phyloP scores from a whole-genome alignment of 192 early-diverging fungal species.

The Haplosporangium gracile region DNA sequence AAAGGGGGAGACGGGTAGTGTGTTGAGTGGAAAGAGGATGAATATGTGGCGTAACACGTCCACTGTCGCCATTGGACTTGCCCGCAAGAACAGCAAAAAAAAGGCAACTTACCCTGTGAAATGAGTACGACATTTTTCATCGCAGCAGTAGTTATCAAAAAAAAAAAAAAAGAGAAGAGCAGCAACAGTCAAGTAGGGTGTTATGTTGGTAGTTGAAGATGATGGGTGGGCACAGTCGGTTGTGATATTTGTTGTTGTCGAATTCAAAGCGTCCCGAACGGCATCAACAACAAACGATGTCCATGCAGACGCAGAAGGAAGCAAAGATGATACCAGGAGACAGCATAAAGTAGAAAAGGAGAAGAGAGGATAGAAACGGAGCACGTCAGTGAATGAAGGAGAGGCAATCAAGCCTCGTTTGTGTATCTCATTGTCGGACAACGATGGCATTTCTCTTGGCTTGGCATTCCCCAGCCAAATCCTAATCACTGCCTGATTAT shows the following conservation, averaged over 20 bases:
- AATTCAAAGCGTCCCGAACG: background rate
- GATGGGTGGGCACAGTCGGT: background rate
- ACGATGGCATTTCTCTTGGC: slow-evolving; percentile 1
- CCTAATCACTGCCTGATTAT: background rate
- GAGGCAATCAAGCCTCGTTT: background rate
- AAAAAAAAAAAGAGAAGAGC: background rate
- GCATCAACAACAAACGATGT: background rate
- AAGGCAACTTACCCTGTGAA: background rate
- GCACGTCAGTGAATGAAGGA: background rate
- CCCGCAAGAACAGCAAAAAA: background rate
- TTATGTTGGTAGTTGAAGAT: background rate
- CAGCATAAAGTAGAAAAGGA: slow-evolving; percentile 5
- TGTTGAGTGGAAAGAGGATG: background rate
- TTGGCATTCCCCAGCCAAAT: slow-evolving; percentile 37
- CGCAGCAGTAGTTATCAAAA: background rate
- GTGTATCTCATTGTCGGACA: background rate
- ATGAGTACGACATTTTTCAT: background rate
- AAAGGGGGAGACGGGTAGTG: background rate
- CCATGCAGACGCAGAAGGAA: background rate
- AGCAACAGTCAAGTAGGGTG: background rate
- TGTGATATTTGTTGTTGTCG: background rate
- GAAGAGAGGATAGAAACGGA: background rate
- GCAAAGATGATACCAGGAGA: background rate
- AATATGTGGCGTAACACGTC: background rate
- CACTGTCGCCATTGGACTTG: background rate